Evolutionary conservation across 2,329 filamentous ascomycete genomes (phyloP), one percentile per base, ranked within the genome.

Genomic region (Colletotrichum acutatum): DNA sequence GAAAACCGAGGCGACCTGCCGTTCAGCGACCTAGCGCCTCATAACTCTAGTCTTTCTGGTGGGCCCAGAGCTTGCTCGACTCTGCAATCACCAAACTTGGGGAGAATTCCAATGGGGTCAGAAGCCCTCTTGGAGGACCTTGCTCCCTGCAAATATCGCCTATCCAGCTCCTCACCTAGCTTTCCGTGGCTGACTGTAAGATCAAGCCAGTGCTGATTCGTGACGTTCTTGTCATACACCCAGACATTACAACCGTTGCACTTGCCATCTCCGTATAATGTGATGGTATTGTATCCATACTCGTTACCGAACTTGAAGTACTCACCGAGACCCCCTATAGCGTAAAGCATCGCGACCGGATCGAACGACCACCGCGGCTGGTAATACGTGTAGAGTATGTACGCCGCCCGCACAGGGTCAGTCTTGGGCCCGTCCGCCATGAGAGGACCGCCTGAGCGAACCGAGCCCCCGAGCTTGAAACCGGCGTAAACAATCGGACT

Each of bases 191-290:
- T 72, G 3, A 77, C 75, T 54, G 71, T 81, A 53, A 85, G 66
- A 58, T 74, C 77, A 49, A 87, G 74, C 78, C 82, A 87, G 66
- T 82, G 80, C 77, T 86, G 85, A 53, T 82, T 82, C 14, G 74
- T 81, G 6, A 79, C 75, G 5, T 26, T 34, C 22, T 79, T 74
- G 53, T 86, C 83, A 24, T 79, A 76, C 3, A 86, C 76, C 85
- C 85, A 87, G 8, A 53, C 57, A 71, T 87, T 87, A 6, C 81
- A 78, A 3, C 86, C 85, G 53, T 86, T 80, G 49, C 49, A 42
- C 2, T 54, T 60, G 9, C 24, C 24, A 8, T 57, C 32, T 14
- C 24, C 58, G 11, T 26, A 8, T 0, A 76, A 64, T 16, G 75
- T 74, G 5, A 87, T 79, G 53, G 79, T 74, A 68, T 87, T 87